These are phyloP conservation scores for Lyophyllum shimeji DNA, from an alignment of 768 basidiomycete genomes.

Conservation along the genomic window DNA sequence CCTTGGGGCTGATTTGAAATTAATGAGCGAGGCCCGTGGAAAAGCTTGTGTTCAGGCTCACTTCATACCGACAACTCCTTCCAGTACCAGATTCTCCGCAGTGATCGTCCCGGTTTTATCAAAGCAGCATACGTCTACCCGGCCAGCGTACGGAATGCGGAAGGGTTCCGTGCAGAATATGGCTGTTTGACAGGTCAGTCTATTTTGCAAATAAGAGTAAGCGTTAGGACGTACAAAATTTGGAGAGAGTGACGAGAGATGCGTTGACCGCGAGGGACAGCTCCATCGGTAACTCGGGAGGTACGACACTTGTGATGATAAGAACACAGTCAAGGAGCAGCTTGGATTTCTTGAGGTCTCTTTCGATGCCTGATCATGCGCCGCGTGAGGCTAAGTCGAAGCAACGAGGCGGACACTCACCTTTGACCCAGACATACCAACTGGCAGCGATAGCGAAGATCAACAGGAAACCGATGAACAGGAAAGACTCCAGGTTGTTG, in stretches of 20 bases:
- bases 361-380: constrained; percentile 68
- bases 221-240: constrained; percentile 65
- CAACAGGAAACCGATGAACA: constrained; percentile 97
- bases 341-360: constrained; percentile 92
- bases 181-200: constrained; percentile 44
- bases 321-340: constrained; percentile 92
- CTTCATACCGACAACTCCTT: constrained; percentile 92
- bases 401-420: constrained; percentile 35
- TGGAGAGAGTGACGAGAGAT: constrained; percentile 89
- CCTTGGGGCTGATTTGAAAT: constrained; percentile 43
- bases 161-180: constrained; percentile 99
- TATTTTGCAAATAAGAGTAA: not conserved
- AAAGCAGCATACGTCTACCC: constrained; percentile 98
- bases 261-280: constrained; percentile 95
- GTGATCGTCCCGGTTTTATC: constrained; percentile 99
- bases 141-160: constrained; percentile 93
- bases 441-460: constrained; percentile 97
- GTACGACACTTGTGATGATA: constrained; percentile 96
- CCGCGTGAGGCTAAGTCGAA: not conserved
- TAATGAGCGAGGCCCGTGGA: constrained; percentile 2
- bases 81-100: constrained; percentile 90
- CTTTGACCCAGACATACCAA: constrained; percentile 98
- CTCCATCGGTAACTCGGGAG: constrained; percentile 98
- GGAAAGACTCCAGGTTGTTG: constrained; percentile 92
- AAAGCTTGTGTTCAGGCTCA: constrained; percentile 38